Evolutionary conservation across 2,329 filamentous ascomycete genomes (phyloP), one percentile per base, ranked within the genome.

Genomic region (Fusarium xylarioides): DNA sequence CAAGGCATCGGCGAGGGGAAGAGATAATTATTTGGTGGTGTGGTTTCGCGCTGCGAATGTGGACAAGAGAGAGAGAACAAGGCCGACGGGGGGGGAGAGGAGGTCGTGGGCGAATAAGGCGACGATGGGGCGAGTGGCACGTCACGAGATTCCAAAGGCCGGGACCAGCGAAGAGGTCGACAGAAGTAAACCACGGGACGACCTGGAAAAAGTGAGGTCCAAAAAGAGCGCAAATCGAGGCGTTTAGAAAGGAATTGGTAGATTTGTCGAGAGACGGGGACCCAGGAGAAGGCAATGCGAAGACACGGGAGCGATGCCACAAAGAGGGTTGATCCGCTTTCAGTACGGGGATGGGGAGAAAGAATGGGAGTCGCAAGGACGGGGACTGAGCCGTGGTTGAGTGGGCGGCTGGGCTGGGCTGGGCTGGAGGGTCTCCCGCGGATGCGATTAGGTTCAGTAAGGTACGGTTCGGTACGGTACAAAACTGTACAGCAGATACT

Each of bases 71-170:
- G 64, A 67, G 65, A 64, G 65, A 63, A 68, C 37, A 63, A 70
- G 69, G 56, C 66, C 63, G 53, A 66, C 62, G 55, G 64, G 64
- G 73, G 72, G 62, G 38, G 66, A 67, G 66, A 63, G 64, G 65
- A 44, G 75, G 66, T 57, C 55, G 57, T 60, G 55, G 74, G 68
- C 69, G 73, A 77, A 78, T 76, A 63, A 76, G 66, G 71, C 70
- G 75, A 77, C 66, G 76, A 77, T 74, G 74, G 74, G 73, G 72
- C 76, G 70, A 76, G 73, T 66, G 68, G 76, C 76, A 77, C 74
- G 76, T 76, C 74, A 76, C 74, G 66, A 69, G 70, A 75, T 74
- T 71, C 66, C 70, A 55, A 55, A 68, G 62, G 70, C 68, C 67
- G 60, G 69, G 60, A 66, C 66, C 70, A 68, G 64, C 54, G 65